Base-by-base conservation (phyloP, 2,329 filamentous ascomycete species). In the Colletotrichum noveboracense region DNA sequence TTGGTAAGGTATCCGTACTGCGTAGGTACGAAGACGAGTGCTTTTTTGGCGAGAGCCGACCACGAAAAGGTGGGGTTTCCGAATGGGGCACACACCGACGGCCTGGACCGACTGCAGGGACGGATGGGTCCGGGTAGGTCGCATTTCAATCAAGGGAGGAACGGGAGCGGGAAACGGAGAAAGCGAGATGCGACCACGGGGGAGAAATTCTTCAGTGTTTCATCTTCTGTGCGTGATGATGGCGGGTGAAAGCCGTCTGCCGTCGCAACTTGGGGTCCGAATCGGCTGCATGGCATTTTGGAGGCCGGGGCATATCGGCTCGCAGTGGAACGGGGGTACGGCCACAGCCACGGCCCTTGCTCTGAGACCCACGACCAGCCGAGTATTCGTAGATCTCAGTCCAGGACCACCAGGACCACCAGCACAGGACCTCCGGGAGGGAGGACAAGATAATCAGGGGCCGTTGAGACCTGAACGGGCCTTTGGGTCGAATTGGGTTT, bases 141-240 rank as follows among this genome's bases (percentile, higher is more conserved):
- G 43, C 60, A 64, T 62, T 48, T 55, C 38, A 52, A 36, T 68
- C 55, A 66, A 75, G 68, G 72, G 52, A 75, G 52, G 43, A 65
- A 58, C 43, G 43, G 43, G 48, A 38, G 56, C 70, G 58, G 71
- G 55, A 48, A 32, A 74, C 71, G 71, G 71, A 34, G 48, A 66
- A 24, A 56, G 70, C 64, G 73, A 73, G 56, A 73, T 65, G 64
- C 21, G 70, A 68, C 64, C 32, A 38, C 18, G 69, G 64, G 56
- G 64, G 48, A 65, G 64, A 43, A 73, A 52, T 75, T 75, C 73
- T 75, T 75, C 70, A 75, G 70, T 75, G 73, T 75, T 73, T 75
- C 73, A 75, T 65, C 65, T 72, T 60, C 70, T 67, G 52, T 52
- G 28, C 28, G 30, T 21, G 24, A 38, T 28, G 62, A 66, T 52